Base-by-base conservation (phyloP, 805 yeast species). In the Saccharomycopsis fibuligera region DNA sequence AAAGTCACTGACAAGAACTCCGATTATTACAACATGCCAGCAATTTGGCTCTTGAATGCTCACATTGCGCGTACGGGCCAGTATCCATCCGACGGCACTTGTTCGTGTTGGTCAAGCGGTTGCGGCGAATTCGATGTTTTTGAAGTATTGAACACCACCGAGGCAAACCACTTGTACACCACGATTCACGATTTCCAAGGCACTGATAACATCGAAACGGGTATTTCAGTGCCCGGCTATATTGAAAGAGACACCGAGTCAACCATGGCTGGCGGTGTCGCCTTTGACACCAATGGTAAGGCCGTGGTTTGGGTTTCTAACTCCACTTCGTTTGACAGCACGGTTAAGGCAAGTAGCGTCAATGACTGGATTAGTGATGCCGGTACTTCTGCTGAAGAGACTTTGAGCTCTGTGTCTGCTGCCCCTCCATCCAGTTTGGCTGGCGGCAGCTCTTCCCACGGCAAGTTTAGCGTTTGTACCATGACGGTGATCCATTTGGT, bases 91-190 rank as follows among this genome's bases (percentile, higher is more conserved):
- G 78, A 77, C 55, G 97, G 96, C 66, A 65, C 76, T 23, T 93
- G 98, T 75, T 89, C 97, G 29, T 93, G 99, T 77, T 93, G 99
- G 99, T 62, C 76, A 45, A 75, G 95, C 48, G 98, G 98, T 54
- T 93, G 99, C 72, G 99, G 99, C 72, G 99, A 93, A 75, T 74
- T 93, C 61, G 99, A 93, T 70, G 74, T 89, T 60, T 93, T 90
- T 61, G 99, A 93, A 77, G 75, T 91, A 57, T 76, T 93, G 57
- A 71, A 80, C 54, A 17, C 30, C 5, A 25, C 48, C 29, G 59
- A 84, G 31, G 96, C 96, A 57, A 79, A 86, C 55, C 72, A 79
- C 49, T 70, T 84, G 56, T 81, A 69, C 65, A 71, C 88, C 17
- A 81, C 90, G 5, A 67, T 84, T 62, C 93, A 84, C 62, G 86